phyloP scores from a whole-genome alignment of 345 rosid species.

The Arabidopsis arenosa region DNA sequence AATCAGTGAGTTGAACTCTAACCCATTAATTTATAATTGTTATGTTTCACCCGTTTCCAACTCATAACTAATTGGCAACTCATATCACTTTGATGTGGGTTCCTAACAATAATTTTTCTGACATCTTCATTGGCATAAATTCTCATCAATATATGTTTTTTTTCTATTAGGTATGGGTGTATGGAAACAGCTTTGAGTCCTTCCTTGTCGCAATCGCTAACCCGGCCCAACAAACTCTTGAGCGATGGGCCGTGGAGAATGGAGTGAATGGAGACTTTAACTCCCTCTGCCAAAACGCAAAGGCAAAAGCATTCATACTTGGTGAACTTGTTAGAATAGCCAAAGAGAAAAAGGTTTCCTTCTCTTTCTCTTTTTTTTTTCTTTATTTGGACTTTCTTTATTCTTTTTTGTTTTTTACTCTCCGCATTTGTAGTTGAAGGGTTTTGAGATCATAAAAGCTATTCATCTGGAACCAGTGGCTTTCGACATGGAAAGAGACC shows the following conservation, averaged over 20 bases:
- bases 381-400: neutral
- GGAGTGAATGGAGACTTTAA: slow-evolving; percentile 62
- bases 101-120: neutral
- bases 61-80: neutral
- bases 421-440: slow-evolving; percentile 62
- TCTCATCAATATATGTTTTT: slow-evolving; percentile 14
- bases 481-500: slow-evolving; percentile 75
- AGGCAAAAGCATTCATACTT: slow-evolving; percentile 63
- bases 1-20: slow-evolving; percentile 53
- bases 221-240: slow-evolving; percentile 66
- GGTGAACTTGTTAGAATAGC: slow-evolving; percentile 71
- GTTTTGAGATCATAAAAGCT: slow-evolving; percentile 72
- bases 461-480: slow-evolving; percentile 80
- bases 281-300: slow-evolving; percentile 64
- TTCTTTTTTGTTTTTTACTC: neutral
- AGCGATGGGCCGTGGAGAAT: slow-evolving; percentile 72
- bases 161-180: slow-evolving; percentile 69
- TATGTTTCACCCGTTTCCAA: neutral
- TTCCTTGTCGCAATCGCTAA: slow-evolving; percentile 73
- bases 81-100: neutral
- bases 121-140: slow-evolving; percentile 11
- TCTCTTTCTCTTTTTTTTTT: neutral
- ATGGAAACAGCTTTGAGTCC: slow-evolving; percentile 87
- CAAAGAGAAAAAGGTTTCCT: slow-evolving; percentile 69
- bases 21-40: neutral